A percentile compares a stretch with the other conserved stretches of the same genome.
phyloP scores from a whole-genome alignment of 345 rosid genomes.

The Brassica carinata region DNA sequence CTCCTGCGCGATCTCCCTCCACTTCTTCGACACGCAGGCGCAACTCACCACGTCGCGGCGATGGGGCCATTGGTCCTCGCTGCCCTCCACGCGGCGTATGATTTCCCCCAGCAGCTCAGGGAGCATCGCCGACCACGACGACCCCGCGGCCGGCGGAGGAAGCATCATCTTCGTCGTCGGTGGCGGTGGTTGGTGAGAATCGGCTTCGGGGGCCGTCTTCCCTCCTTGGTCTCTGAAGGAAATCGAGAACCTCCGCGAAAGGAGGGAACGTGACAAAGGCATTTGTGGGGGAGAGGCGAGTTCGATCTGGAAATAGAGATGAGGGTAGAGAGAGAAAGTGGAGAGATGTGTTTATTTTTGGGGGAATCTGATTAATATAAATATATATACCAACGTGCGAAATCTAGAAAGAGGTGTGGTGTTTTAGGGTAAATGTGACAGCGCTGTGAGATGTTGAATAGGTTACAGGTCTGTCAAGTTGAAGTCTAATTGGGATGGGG shows the following conservation, averaged over 20 bases:
- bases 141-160: slow-evolving; percentile 30
- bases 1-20: slow-evolving; percentile 76
- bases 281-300: slow-evolving; percentile 37
- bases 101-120: slow-evolving; percentile 84
- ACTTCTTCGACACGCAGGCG: slow-evolving; percentile 82
- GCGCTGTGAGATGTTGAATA: slow-evolving; percentile 16
- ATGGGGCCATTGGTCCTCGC: slow-evolving; percentile 74
- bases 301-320: slow-evolving; percentile 26
- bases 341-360: slow-evolving; percentile 6
- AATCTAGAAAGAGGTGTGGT: slow-evolving; percentile 12
- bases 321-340: slow-evolving; percentile 1
- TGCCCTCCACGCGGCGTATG: slow-evolving; percentile 75
- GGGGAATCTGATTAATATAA: not conserved
- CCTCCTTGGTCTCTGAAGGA: slow-evolving; percentile 46
- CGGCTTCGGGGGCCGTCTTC: slow-evolving; percentile 13
- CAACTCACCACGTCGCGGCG: slow-evolving; percentile 67
- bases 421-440: slow-evolving; percentile 22
- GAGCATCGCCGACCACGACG: slow-evolving; percentile 69
- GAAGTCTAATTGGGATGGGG: not conserved
- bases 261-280: slow-evolving; percentile 62
- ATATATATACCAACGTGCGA: slow-evolving; percentile 25
- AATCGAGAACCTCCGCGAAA: slow-evolving; percentile 64
- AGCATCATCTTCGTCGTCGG: not conserved
- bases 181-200: not conserved
- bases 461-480: not conserved